Evolutionary conservation across 257 asterid species (phyloP).

Genomic region (Linderniella brevidens): DNA sequence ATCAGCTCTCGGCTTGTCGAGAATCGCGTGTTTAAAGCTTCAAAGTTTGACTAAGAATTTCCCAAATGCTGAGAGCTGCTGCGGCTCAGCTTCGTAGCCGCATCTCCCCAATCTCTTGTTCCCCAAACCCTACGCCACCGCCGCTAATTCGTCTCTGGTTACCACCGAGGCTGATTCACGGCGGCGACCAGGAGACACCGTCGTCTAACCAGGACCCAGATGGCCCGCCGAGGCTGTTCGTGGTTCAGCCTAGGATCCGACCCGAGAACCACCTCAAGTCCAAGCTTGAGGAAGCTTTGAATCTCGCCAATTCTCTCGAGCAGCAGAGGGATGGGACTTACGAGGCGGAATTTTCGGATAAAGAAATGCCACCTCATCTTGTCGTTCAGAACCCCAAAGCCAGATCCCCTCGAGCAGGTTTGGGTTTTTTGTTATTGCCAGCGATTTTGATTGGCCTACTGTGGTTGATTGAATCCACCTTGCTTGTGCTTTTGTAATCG

Average conservation of each 20-base stretch:
- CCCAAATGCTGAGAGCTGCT: too few relatives aligned
- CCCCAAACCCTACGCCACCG: not conserved
- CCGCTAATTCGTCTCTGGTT: not conserved
- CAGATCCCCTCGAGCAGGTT: slow-evolving; percentile 57
- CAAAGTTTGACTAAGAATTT: too few relatives aligned
- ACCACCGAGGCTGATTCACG: slow-evolving; percentile 3
- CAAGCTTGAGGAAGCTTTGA: slow-evolving; percentile 73
- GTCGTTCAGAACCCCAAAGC: slow-evolving; percentile 76
- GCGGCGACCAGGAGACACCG: slow-evolving; percentile 13
- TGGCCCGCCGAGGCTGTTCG: slow-evolving; percentile 59
- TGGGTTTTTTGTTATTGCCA: slow-evolving; percentile 9
- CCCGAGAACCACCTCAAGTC: slow-evolving; percentile 43
- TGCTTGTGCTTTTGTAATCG: slow-evolving; percentile 9
- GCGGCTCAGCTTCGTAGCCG: too few relatives aligned
- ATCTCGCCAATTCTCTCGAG: slow-evolving; percentile 79
- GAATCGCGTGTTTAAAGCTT: too few relatives aligned
- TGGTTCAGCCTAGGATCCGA: slow-evolving; percentile 79
- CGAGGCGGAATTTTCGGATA: slow-evolving; percentile 38
- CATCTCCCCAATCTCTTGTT: too few relatives aligned
- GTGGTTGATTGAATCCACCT: too few relatives aligned
- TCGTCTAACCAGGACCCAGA: slow-evolving; percentile 22
- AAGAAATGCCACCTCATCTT: slow-evolving; percentile 56
- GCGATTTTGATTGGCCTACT: not conserved
- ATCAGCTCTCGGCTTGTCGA: too few relatives aligned
- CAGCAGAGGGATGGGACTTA: slow-evolving; percentile 64